These are phyloP conservation scores for Filobasidium wieringae DNA, from an alignment of 768 basidiomycete species.

Conservation along the genomic window DNA sequence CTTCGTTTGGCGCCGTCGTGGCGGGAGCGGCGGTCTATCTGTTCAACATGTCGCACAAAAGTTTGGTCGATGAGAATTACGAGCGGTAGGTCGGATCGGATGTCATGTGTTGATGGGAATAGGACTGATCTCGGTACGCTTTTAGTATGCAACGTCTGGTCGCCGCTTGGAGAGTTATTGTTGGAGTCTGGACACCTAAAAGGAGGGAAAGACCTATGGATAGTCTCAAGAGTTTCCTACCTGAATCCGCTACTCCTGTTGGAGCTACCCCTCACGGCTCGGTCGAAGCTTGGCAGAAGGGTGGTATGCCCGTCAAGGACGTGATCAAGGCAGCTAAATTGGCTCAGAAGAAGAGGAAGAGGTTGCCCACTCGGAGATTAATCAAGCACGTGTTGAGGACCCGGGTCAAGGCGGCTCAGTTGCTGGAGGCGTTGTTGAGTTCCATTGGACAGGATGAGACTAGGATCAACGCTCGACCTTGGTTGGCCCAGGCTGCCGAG, in stretches of 20 bases:
- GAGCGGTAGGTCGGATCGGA: slow-evolving; percentile 51
- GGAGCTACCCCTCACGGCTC: slow-evolving; percentile 16
- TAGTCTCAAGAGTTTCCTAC: slow-evolving; percentile 50
- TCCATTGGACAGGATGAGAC: slow-evolving; percentile 42
- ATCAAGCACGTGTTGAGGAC: slow-evolving; percentile 80
- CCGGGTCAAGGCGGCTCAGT: slow-evolving; percentile 68
- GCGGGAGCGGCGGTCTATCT: slow-evolving; percentile 60
- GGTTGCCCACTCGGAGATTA: slow-evolving; percentile 65
- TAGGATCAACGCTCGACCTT: slow-evolving; percentile 42
- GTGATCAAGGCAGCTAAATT: slow-evolving; percentile 15
- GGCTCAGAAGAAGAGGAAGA: slow-evolving; percentile 27
- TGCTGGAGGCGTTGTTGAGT: slow-evolving; percentile 60
- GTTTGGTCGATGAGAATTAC: slow-evolving; percentile 76
- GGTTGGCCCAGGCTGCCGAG: slow-evolving; percentile 24
- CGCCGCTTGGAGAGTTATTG: slow-evolving; percentile 91
- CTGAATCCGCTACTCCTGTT: slow-evolving; percentile 26
- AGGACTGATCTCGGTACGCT: neutral
- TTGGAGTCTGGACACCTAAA: slow-evolving; percentile 85
- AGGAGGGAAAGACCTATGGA: slow-evolving; percentile 65
- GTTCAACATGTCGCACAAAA: slow-evolving; percentile 74
- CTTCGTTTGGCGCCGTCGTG: slow-evolving; percentile 58
- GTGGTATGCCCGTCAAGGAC: slow-evolving; percentile 12
- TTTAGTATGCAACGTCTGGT: slow-evolving; percentile 68
- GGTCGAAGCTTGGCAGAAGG: slow-evolving; percentile 12
- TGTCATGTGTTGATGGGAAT: neutral